These are phyloP conservation scores for Mollisia scopiformis DNA, from an alignment of 2,329 filamentous ascomycete species.

Conservation along the genomic window DNA sequence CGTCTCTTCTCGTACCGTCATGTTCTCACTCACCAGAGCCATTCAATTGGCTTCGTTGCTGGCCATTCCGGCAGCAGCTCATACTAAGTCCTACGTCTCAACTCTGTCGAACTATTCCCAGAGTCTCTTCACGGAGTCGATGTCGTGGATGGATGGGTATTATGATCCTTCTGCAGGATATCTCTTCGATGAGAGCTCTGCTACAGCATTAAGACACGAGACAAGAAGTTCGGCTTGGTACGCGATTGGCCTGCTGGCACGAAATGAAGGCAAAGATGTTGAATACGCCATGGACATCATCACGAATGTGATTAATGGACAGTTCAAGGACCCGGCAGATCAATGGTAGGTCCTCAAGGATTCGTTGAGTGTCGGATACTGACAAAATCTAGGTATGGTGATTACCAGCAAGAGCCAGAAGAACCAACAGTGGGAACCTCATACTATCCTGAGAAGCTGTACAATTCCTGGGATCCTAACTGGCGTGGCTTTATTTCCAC, in stretches of 20 bases:
- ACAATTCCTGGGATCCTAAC: constrained; percentile 64
- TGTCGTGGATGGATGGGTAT: constrained; percentile 57
- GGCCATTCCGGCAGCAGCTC: constrained; percentile 10
- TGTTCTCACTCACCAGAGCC: constrained; percentile 14
- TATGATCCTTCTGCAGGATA: constrained; percentile 57
- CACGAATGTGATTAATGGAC: constrained; percentile 53
- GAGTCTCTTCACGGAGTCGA: constrained; percentile 50
- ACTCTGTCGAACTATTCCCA: constrained; percentile 36
- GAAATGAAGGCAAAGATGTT: constrained; percentile 53
- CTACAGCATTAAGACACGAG: constrained; percentile 54
- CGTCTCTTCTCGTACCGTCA: background rate
- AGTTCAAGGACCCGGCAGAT: constrained; percentile 53
- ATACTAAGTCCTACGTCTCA: constrained; percentile 19
- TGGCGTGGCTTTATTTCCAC: constrained; percentile 67
- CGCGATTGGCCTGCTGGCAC: constrained; percentile 57
- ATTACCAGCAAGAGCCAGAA: constrained; percentile 58
- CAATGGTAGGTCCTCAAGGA: constrained; percentile 52
- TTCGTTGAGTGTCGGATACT: background rate
- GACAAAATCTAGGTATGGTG: constrained; percentile 42
- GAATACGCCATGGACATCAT: constrained; percentile 56
- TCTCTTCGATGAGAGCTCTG: constrained; percentile 51
- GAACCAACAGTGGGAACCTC: constrained; percentile 58
- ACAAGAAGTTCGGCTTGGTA: constrained; percentile 63
- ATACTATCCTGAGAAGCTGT: constrained; percentile 53
- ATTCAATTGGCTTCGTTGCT: constrained; percentile 16